Percentiles rank a stretch among this genome's conserved stretches.
Conservation (phyloP, 768 basidiomycete species). For the Leccinellum luteum region DNA sequence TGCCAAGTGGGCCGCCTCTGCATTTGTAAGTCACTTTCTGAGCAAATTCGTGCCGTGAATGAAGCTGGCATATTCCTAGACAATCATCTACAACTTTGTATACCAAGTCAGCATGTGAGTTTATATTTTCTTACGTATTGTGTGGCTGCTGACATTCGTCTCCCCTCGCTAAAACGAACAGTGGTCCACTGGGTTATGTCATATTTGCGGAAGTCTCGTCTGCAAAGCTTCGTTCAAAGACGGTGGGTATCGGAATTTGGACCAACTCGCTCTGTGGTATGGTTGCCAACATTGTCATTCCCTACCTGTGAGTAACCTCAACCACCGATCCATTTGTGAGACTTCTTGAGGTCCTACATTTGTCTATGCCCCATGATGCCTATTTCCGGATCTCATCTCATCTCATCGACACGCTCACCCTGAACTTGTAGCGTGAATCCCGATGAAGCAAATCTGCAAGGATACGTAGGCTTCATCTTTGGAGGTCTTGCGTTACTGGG, state of each 20-base stretch:
- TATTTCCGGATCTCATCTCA: background rate
- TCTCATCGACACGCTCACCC: background rate
- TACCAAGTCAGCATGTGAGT: conserved; percentile 27
- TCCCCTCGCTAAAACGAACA: conserved; percentile 1
- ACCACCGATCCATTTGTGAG: background rate
- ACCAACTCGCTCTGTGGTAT: conserved; percentile 25
- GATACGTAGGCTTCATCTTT: conserved; percentile 30
- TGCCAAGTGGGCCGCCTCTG: conserved; percentile 26
- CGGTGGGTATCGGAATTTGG: conserved; percentile 24
- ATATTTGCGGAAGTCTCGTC: conserved; percentile 31
- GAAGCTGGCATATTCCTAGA: conserved; percentile 9
- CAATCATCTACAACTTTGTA: conserved; percentile 31
- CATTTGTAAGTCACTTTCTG: conserved; percentile 15
- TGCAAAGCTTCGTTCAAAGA: conserved; percentile 30
- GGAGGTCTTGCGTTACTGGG: conserved; percentile 23
- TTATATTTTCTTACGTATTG: no score
- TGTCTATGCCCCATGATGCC: background rate
- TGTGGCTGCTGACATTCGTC: background rate
- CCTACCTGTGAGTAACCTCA: conserved; percentile 22
- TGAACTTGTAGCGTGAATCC: conserved; percentile 23
- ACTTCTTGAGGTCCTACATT: background rate
- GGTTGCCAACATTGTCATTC: conserved; percentile 26
- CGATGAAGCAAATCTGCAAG: conserved; percentile 25
- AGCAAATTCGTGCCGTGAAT: background rate
- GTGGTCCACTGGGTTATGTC: conserved; percentile 27